phyloP scores from a whole-genome alignment of 2,329 filamentous ascomycete genomes.

The Apiospora marii region DNA sequence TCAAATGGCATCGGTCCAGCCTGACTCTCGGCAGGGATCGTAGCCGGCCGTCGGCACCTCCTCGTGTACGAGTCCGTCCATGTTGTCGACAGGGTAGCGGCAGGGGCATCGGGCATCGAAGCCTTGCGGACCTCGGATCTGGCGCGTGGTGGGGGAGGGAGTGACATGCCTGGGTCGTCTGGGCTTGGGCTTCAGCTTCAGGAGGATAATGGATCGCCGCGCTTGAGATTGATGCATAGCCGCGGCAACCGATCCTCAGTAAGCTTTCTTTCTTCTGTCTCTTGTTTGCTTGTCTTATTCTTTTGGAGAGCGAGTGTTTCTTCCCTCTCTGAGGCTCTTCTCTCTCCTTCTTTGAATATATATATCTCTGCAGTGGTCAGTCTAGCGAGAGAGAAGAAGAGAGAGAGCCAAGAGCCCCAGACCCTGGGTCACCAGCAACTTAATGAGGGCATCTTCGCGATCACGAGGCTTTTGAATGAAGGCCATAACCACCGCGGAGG shows the following conservation, averaged over 20 bases:
- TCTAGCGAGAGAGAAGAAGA: neutral
- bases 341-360: neutral
- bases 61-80: slow-evolving; percentile 1
- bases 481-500: neutral
- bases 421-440: neutral
- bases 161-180: slow-evolving; percentile 2
- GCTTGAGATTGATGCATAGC: slow-evolving; percentile 6
- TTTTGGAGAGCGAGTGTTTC: neutral
- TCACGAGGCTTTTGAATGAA: neutral
- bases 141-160: neutral
- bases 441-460: neutral
- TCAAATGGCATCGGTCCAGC: neutral
- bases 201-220: neutral
- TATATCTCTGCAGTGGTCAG: neutral
- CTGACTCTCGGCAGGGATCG: neutral
- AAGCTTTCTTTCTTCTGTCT: neutral
- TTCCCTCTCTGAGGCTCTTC: neutral
- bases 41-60: neutral
- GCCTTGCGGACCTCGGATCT: neutral
- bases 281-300: neutral
- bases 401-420: neutral
- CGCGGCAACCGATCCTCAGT: neutral
- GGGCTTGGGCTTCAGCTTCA: slow-evolving; percentile 6
- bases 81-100: neutral
- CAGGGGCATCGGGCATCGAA: neutral